Percentiles rank a stretch among this genome's conserved stretches.
Evolutionary conservation across 768 basidiomycete genomes (phyloP).

Genomic region (Mycena galopus): DNA sequence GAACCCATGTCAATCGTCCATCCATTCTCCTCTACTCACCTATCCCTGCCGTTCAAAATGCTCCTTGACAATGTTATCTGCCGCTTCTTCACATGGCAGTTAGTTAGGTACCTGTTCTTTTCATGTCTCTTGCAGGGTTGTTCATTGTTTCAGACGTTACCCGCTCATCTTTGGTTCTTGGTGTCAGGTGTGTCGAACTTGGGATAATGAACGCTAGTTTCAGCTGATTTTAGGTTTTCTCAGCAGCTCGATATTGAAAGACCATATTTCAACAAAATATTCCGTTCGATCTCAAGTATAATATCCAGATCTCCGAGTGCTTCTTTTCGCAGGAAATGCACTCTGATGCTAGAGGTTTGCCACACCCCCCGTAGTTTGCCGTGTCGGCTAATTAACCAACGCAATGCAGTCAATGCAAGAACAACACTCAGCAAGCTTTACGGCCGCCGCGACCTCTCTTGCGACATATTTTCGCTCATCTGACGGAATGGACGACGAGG

Average conservation of each 20-base stretch:
- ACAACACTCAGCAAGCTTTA: conserved; percentile 44
- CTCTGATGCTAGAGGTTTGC: conserved; percentile 62
- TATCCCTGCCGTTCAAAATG: conserved; percentile 67
- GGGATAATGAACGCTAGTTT: conserved; percentile 11
- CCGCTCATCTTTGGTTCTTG: conserved; percentile 82
- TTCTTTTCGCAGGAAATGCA: conserved; percentile 60
- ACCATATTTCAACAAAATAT: conserved; percentile 61
- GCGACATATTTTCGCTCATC: conserved; percentile 38
- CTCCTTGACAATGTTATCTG: conserved; percentile 65
- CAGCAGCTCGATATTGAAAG: conserved; percentile 73
- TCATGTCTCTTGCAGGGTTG: conserved; percentile 31
- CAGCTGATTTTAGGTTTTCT: conserved; percentile 1
- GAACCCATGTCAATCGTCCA: conserved; percentile 41
- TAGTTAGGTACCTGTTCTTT: conserved; percentile 63
- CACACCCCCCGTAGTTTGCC: neutral
- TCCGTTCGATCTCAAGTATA: conserved; percentile 64
- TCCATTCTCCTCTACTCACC: conserved; percentile 68
- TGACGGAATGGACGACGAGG: conserved; percentile 33
- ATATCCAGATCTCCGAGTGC: conserved; percentile 64
- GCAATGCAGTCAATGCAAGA: conserved; percentile 43
- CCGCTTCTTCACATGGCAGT: conserved; percentile 68
- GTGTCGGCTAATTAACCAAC: neutral
- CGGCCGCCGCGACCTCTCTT: conserved; percentile 45
- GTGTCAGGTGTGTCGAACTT: conserved; percentile 62
- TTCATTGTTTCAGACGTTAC: conserved; percentile 66